Percentiles rank a stretch among this genome's conserved stretches.
Conservation (phyloP, 2,329 filamentous ascomycete genomes). For the Penicillium sumatraense region DNA sequence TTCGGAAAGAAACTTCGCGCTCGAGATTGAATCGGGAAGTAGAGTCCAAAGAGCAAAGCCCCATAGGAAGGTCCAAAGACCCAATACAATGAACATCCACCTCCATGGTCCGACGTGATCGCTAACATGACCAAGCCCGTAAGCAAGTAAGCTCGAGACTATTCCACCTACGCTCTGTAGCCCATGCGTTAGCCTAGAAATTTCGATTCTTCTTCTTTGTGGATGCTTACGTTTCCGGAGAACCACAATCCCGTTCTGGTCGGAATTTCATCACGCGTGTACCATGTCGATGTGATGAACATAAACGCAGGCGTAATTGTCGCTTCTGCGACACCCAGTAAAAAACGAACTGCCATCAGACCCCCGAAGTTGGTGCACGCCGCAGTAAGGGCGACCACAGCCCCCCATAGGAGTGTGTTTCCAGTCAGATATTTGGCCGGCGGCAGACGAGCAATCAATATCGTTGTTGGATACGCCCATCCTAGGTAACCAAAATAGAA, state of each 20-base stretch:
- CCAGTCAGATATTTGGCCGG: constrained; percentile 36
- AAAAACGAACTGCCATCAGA: constrained; percentile 56
- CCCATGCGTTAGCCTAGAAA: background rate
- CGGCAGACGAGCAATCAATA: constrained; percentile 31
- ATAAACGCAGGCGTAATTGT: background rate
- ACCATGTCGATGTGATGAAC: constrained; percentile 58
- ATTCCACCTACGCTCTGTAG: constrained; percentile 24
- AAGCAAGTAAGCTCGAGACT: constrained; percentile 45
- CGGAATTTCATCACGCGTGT: constrained; percentile 62
- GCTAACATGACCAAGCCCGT: constrained; percentile 60
- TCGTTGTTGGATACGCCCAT: constrained; percentile 33
- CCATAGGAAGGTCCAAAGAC: constrained; percentile 57
- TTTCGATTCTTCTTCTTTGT: no score
- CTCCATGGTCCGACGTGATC: constrained; percentile 29
- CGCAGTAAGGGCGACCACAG: constrained; percentile 53
- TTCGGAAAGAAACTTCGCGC: constrained; percentile 61
- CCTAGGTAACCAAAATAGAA: constrained; percentile 38
- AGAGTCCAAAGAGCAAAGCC: constrained; percentile 53
- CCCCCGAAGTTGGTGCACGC: constrained; percentile 55
- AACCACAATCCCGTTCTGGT: constrained; percentile 62
- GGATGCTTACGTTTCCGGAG: constrained; percentile 27
- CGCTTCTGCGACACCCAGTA: constrained; percentile 39
- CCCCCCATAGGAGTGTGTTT: constrained; percentile 55
- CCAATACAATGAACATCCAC: constrained; percentile 64
- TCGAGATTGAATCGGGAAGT: constrained; percentile 59